Evolutionary conservation across 768 basidiomycete genomes (phyloP), one percentile per base, ranked within the genome.

Genomic region (Russula compacta): DNA sequence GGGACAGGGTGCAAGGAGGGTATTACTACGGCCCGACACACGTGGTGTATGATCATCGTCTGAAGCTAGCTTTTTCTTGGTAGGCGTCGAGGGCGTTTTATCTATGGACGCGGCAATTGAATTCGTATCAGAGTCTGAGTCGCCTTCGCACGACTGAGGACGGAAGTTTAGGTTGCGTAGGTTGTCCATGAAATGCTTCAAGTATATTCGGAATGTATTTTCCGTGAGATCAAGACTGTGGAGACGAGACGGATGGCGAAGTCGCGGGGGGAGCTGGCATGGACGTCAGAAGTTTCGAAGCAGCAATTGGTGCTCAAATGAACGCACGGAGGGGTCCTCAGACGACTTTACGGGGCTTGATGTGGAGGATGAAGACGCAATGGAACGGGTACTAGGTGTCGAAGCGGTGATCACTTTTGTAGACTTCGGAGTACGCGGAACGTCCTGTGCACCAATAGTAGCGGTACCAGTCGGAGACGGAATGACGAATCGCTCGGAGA

Each of bases 141-240:
- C 51, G 51, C 39, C 15, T 21, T 32, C 43, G 53, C 39, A 33
- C 12, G 51, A n/a, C 10, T 24, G 44, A 8, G 44, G 14, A 21
- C 9, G 7, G n/a, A 53, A 53, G 32, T 54, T 52, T 10, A 57
- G 63, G 57, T 53, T 68, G 53, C 24, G 46, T 40, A 76, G 73
- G 66, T 84, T 76, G 66, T 87, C 83, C 85, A 92, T 86, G 71
- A 83, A 91, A 65, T 90, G 85, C 65, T 87, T 89, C 61, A 92
- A 65, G 66, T 92, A 89, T 42, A 88, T 79, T 11, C 85, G 79
- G 69, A 92, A 88, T 0, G 83, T 86, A 61, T 85, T 85, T 3
- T 76, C 79, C 2, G 82, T 90, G 32, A 92, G 80, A 58, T 90
- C 86, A 19, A 77, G 76, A 0, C 82, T 79, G 58, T 79, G 85